Conservation (phyloP, 495 filamentous ascomycete species). For the Patellaria atrata region DNA sequence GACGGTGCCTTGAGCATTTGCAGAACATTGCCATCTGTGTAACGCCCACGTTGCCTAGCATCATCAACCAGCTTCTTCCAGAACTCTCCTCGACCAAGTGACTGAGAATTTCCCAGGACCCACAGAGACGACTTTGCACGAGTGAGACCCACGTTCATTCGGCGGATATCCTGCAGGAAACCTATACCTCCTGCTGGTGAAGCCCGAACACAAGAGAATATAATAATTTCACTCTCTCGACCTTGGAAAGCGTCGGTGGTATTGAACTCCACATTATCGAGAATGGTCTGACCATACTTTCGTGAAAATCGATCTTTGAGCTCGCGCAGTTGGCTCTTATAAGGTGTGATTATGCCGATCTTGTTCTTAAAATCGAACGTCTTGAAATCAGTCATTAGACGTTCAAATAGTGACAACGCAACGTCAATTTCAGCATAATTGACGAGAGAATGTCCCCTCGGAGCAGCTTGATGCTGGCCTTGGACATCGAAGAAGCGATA, state of each 20-base stretch:
- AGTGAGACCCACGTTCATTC: slow-evolving; percentile 98
- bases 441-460: slow-evolving; percentile 73
- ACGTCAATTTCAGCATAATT: slow-evolving; percentile 76
- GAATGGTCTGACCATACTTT: slow-evolving; percentile 58
- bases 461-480: slow-evolving; percentile 65
- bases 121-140: slow-evolving; percentile 90
- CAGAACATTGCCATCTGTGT: slow-evolving; percentile 55
- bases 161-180: slow-evolving; percentile 93
- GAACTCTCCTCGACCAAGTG: slow-evolving; percentile 72
- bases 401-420: slow-evolving; percentile 68
- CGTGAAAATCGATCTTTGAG: slow-evolving; percentile 56
- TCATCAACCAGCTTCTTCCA: slow-evolving; percentile 78
- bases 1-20: slow-evolving; percentile 37
- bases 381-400: slow-evolving; percentile 57
- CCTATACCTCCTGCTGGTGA: slow-evolving; percentile 80
- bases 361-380: slow-evolving; percentile 60
- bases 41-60: slow-evolving; percentile 56
- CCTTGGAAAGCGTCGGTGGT: slow-evolving; percentile 98
- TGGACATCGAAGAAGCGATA: slow-evolving; percentile 97
- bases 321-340: slow-evolving; percentile 80
- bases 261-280: slow-evolving; percentile 81
- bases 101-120: slow-evolving; percentile 82
- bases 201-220: slow-evolving; percentile 95
- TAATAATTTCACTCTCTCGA: slow-evolving; percentile 91
- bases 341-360: slow-evolving; percentile 93